Evolutionary conservation across 2,329 filamentous ascomycete genomes (phyloP), one percentile per base, ranked within the genome.

Genomic region (Aspergillus costaricaensis): DNA sequence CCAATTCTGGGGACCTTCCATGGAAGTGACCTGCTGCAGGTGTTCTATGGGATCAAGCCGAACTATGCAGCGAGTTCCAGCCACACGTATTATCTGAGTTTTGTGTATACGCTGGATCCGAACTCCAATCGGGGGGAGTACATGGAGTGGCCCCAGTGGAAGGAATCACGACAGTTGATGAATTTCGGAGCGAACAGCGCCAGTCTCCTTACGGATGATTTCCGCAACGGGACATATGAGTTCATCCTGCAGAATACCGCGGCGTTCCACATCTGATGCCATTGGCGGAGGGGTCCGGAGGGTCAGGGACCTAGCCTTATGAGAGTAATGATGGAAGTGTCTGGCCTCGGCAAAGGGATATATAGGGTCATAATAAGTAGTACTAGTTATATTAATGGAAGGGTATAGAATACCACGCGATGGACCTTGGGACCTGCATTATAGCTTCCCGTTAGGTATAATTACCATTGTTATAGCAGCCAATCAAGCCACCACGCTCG

Each of bases 1-100:
- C 88, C 91, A 0, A 76, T 93, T 51, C 74, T 94, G 0, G 91
- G 91, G 17, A 93, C 90, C 0, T 90, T 91, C 76, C 91, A 95
- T 72, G 88, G 76, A 14, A 86, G 83, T 1, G 91, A 93, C 66
- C 67, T 93, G 1, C 66, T 91, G 3, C 85, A 90, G 70, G 83
- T 90, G 0, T 91, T 91, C 64, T 87, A 85, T 60, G 88, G 88
- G 0, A 74, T 89, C 12, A 69, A 84, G 52, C 83, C 86, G 12
- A 86, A 90, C 70, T 84, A 88, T 59, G 87, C 88, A 2, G 83
- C 83, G 27, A 73, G 70, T 5, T 81, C 84, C 9, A 86, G 87
- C 48, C 83, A 88, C 59, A 84, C 83, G 1, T 93, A 92, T 74
- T 93, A 92, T 69, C 81, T 88, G 68, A 87, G 85, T 54, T 94